These are phyloP conservation scores for Paramyrothecium sp. DNA, from an alignment of 2,329 filamentous ascomycete genomes.

Conservation along the genomic window DNA sequence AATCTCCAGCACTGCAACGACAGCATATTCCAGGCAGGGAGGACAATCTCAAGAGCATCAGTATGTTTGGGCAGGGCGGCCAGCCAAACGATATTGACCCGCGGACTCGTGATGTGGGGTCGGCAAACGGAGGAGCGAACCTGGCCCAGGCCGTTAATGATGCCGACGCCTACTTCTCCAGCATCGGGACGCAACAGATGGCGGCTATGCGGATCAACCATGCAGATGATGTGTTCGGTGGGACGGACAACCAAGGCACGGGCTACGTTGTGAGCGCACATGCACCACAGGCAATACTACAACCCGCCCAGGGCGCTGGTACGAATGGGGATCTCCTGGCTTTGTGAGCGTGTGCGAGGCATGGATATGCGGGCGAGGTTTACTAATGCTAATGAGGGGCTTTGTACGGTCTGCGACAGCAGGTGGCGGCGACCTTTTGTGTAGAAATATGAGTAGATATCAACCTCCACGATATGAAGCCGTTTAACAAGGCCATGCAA, in stretches of 20 bases:
- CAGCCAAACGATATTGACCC: conserved; percentile 51
- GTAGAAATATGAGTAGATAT: no score
- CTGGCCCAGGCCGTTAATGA: conserved; percentile 74
- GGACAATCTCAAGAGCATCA: conserved; percentile 60
- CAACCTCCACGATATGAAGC: no score
- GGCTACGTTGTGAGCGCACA: conserved; percentile 80
- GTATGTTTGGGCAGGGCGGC: conserved; percentile 53
- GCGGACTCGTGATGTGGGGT: conserved; percentile 29
- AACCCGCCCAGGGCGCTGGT: conserved; percentile 62
- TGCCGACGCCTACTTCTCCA: conserved; percentile 87
- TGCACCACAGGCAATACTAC: conserved; percentile 72
- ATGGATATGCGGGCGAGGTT: background rate
- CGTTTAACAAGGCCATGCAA: no score
- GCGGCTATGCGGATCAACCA: conserved; percentile 66
- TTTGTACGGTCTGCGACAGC: no score
- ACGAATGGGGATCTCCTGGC: conserved; percentile 72
- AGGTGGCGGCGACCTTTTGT: no score
- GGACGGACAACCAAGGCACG: conserved; percentile 49
- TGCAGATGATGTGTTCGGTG: conserved; percentile 61
- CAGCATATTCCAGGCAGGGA: conserved; percentile 54
- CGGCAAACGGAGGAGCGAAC: conserved; percentile 37
- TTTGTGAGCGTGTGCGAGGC: conserved; percentile 40
- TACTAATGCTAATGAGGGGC: no score
- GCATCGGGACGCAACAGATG: conserved; percentile 72
- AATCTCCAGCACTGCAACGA: conserved; percentile 83